Percentiles rank a stretch among this genome's conserved stretches.
phyloP scores from a whole-genome alignment of 163 green algal genomes.

The Chlorella variabilis region DNA sequence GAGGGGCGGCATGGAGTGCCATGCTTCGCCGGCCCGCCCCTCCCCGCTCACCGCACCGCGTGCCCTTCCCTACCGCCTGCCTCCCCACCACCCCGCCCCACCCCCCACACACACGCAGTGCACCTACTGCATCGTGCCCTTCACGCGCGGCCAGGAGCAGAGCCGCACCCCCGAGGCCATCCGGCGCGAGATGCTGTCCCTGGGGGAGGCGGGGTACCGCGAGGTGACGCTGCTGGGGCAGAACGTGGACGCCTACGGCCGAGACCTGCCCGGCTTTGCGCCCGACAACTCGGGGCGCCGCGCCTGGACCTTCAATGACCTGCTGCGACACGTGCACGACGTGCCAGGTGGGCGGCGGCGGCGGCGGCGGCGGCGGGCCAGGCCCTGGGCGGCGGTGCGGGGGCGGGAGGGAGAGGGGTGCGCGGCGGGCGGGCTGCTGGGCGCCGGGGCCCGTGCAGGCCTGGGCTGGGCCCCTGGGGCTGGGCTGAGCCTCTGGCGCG shows the following conservation, averaged over 20 bases:
- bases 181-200: slow-evolving; percentile 80
- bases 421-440: too few relatives aligned
- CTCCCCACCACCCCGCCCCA: not conserved
- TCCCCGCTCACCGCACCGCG: too few relatives aligned
- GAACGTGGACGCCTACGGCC: slow-evolving; percentile 97
- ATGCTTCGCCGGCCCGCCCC: too few relatives aligned
- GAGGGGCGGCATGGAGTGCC: not conserved
- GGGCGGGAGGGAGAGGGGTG: not conserved
- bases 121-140: slow-evolving; percentile 98
- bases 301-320: slow-evolving; percentile 93
- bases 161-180: slow-evolving; percentile 86
- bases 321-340: slow-evolving; percentile 90
- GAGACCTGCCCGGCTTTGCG: slow-evolving; percentile 90
- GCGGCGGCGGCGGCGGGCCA: not conserved
- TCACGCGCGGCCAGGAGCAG: slow-evolving; percentile 92
- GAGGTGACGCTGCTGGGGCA: slow-evolving; percentile 90
- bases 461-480: too few relatives aligned
- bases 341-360: slow-evolving; percentile 56
- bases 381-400: not conserved
- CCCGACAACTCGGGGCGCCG: slow-evolving; percentile 81
- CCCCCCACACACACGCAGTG: slow-evolving; percentile 54
- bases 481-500: too few relatives aligned
- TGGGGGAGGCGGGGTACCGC: slow-evolving; percentile 89
- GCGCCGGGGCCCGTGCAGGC: too few relatives aligned
- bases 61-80: not conserved